Evolutionary conservation across 768 basidiomycete species (phyloP).

Genomic region (Calvatia gigantea): DNA sequence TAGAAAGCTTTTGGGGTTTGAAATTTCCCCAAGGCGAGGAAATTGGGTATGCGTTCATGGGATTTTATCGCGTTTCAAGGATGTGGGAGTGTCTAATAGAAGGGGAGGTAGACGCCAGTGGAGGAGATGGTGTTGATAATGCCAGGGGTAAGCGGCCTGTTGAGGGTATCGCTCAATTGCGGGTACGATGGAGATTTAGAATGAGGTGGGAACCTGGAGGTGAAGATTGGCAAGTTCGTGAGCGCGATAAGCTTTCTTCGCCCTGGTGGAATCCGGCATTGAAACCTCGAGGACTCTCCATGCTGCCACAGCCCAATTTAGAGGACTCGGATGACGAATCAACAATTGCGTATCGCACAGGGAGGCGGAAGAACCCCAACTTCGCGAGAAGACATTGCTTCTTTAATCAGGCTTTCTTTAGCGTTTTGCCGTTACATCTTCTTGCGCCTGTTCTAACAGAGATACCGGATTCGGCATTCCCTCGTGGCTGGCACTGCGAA

Average conservation of each 20-base stretch:
- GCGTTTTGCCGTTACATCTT: constrained; percentile 26
- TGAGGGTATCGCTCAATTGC: constrained; percentile 20
- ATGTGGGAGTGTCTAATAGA: constrained; percentile 29
- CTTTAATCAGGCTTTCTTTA: constrained; percentile 20
- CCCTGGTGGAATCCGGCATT: constrained; percentile 25
- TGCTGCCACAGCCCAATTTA: background rate
- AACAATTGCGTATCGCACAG: constrained; percentile 14
- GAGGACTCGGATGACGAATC: constrained; percentile 10
- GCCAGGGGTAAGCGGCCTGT: background rate
- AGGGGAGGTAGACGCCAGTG: background rate
- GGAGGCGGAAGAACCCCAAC: constrained; percentile 21
- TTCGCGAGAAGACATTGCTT: constrained; percentile 20
- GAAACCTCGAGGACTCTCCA: background rate
- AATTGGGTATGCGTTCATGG: constrained; percentile 40
- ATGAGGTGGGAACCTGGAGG: constrained; percentile 49
- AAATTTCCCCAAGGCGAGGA: constrained; percentile 31
- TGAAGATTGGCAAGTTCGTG: constrained; percentile 32
- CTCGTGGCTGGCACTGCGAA: constrained; percentile 46
- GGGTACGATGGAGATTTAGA: constrained; percentile 42
- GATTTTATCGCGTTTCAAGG: constrained; percentile 40
- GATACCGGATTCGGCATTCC: constrained; percentile 32
- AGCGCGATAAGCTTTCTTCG: background rate
- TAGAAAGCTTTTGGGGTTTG: constrained; percentile 21
- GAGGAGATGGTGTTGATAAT: background rate
- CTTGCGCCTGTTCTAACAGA: constrained; percentile 24